A percentile compares a stretch with the other conserved stretches of the same genome.
Evolutionary conservation across 139 green algal species (phyloP).

Genomic region (Ettlia oleoabundans): DNA sequence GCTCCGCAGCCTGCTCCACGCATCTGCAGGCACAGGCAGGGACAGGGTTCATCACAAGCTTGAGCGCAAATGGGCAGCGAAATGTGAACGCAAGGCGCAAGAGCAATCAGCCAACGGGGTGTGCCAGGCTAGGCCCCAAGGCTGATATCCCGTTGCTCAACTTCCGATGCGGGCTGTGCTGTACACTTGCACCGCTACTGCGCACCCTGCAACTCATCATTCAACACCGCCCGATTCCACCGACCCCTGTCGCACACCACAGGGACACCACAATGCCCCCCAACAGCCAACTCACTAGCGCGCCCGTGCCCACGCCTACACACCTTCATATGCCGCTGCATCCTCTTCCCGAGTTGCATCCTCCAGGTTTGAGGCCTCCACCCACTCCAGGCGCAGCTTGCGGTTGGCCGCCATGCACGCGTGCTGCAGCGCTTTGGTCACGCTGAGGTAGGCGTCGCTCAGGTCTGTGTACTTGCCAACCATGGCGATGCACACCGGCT

Average conservation of each 20-base stretch:
- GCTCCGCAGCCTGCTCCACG: slow-evolving; percentile 58
- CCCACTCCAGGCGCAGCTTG: slow-evolving; percentile 91
- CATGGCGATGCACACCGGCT: slow-evolving; percentile 90
- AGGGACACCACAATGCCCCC: too few relatives aligned
- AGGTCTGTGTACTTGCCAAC: slow-evolving; percentile 98
- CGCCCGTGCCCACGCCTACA: slow-evolving; percentile 24
- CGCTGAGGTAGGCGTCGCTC: slow-evolving; percentile 94
- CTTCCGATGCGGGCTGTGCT: too few relatives aligned
- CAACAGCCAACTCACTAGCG: not conserved
- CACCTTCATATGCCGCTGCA: slow-evolving; percentile 55
- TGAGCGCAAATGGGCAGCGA: too few relatives aligned
- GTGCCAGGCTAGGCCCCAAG: too few relatives aligned
- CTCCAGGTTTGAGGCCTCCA: slow-evolving; percentile 93
- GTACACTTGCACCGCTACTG: too few relatives aligned
- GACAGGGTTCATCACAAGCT: too few relatives aligned
- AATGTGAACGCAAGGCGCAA: too few relatives aligned
- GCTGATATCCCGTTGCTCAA: too few relatives aligned
- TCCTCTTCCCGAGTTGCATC: slow-evolving; percentile 53
- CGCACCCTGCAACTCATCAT: too few relatives aligned
- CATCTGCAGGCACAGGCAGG: not conserved
- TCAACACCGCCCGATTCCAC: too few relatives aligned
- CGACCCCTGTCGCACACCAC: too few relatives aligned
- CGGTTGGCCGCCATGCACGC: slow-evolving; percentile 88
- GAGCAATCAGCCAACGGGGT: too few relatives aligned
- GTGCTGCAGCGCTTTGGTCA: slow-evolving; percentile 98